phyloP scores from a whole-genome alignment of 2,329 filamentous ascomycete genomes.

The Mariannaea elegans region DNA sequence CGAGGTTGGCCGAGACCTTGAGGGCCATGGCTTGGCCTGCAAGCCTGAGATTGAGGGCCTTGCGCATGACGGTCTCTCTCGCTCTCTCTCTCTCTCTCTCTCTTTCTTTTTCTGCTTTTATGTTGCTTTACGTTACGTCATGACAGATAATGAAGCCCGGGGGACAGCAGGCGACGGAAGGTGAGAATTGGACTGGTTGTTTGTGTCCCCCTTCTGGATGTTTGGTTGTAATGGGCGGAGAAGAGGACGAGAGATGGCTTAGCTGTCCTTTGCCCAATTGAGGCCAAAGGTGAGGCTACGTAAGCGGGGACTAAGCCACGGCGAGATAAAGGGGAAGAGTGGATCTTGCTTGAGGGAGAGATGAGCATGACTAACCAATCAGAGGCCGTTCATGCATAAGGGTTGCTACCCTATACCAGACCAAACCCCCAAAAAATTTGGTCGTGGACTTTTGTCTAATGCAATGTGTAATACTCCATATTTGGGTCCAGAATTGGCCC shows the following conservation, averaged over 20 bases:
- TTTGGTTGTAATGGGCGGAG: neutral
- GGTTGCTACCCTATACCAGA: neutral
- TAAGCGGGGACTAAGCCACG: constrained; percentile 6
- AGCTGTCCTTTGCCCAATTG: constrained; percentile 20
- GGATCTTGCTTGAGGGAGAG: constrained; percentile 9
- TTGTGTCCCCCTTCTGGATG: neutral
- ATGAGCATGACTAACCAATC: neutral
- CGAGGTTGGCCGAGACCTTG: constrained; percentile 45
- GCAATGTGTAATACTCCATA: no score
- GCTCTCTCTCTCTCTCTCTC: no score
- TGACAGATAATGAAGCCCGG: neutral
- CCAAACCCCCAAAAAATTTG: no score
- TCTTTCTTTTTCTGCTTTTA: constrained; percentile 5
- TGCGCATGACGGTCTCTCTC: constrained; percentile 28
- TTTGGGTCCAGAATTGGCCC: no score
- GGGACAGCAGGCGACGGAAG: neutral
- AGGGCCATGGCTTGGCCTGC: constrained; percentile 42
- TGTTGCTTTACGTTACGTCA: constrained; percentile 16
- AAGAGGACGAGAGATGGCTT: neutral
- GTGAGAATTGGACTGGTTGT: neutral
- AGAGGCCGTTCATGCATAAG: neutral
- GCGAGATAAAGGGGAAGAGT: constrained; percentile 3
- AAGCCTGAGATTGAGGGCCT: constrained; percentile 41
- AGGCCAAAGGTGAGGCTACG: constrained; percentile 14
- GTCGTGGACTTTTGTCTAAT: no score